These are phyloP conservation scores for Batkoa obscura DNA, from an alignment of 371 early-diverging fungal species.

Conservation along the genomic window DNA sequence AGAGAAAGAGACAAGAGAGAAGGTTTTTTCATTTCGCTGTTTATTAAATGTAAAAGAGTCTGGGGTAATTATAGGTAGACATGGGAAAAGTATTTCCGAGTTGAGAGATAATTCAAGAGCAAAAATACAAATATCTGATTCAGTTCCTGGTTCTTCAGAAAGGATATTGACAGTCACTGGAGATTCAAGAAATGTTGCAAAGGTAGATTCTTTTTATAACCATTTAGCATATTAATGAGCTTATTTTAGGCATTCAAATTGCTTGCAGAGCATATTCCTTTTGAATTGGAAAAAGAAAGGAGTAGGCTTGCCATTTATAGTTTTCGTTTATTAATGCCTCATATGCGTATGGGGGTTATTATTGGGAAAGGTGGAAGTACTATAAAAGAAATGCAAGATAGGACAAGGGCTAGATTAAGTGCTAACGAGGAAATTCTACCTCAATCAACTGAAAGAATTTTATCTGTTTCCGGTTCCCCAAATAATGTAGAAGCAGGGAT, in stretches of 20 bases:
- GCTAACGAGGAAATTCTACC: slow-evolving; percentile 61
- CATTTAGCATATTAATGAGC: background rate
- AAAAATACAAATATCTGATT: slow-evolving; percentile 71
- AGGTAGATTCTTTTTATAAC: slow-evolving; percentile 14
- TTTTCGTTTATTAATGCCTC: slow-evolving; percentile 51
- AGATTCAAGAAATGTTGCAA: slow-evolving; percentile 46
- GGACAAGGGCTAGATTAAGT: slow-evolving; percentile 59
- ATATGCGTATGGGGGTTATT: slow-evolving; percentile 64
- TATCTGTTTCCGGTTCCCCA: slow-evolving; percentile 69
- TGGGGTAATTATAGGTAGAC: slow-evolving; percentile 82
- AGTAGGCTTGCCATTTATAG: slow-evolving; percentile 13
- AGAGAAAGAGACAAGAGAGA: background rate
- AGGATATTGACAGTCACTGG: slow-evolving; percentile 73
- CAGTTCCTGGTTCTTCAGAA: slow-evolving; percentile 62
- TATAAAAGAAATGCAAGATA: slow-evolving; percentile 74
- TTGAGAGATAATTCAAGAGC: slow-evolving; percentile 63
- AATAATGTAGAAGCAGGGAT: slow-evolving; percentile 58
- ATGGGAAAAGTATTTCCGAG: slow-evolving; percentile 66
- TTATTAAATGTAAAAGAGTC: slow-evolving; percentile 80
- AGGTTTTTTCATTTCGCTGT: slow-evolving; percentile 50
- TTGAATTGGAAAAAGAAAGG: background rate
- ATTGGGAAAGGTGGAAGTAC: slow-evolving; percentile 82
- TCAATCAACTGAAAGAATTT: slow-evolving; percentile 56
- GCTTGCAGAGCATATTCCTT: background rate
- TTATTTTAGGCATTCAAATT: background rate